These are phyloP conservation scores for Plasmodium vivax DNA, from an alignment of 169 alveolate species.

Conservation along the genomic window DNA sequence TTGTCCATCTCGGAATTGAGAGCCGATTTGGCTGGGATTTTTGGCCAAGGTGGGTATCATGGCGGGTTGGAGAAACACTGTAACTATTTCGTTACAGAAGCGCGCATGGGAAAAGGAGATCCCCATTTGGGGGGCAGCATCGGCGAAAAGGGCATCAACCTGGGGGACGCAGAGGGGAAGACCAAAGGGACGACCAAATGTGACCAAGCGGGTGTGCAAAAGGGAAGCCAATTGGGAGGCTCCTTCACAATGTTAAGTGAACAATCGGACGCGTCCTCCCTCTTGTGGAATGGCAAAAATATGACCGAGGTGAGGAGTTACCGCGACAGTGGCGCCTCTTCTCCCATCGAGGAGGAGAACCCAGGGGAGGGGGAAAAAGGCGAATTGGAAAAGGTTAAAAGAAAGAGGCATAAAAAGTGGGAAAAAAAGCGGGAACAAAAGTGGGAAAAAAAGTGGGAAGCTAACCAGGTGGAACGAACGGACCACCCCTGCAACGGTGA, in stretches of 20 bases:
- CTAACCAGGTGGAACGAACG: not conserved
- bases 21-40: not conserved
- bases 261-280: not conserved
- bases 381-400: not conserved
- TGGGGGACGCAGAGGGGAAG: not conserved
- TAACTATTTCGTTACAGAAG: not conserved
- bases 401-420: not conserved
- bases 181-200: not conserved
- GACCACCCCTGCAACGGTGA: not conserved
- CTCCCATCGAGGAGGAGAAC: not conserved
- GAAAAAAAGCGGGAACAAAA: not conserved
- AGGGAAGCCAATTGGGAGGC: not conserved
- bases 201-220: not conserved
- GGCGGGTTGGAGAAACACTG: not conserved
- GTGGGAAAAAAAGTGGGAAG: not conserved
- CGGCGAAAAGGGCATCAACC: not conserved
- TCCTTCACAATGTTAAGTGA: not conserved
- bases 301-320: not conserved
- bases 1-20: conserved; percentile 4
- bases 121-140: not conserved
- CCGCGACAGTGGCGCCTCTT: not conserved
- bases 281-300: not conserved
- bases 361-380: not conserved
- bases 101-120: not conserved
- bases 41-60: not conserved